Percentiles rank a stretch among this genome's conserved stretches.
Conservation (phyloP, 164 flowering plant genomes). For the Houttuynia cordata region DNA sequence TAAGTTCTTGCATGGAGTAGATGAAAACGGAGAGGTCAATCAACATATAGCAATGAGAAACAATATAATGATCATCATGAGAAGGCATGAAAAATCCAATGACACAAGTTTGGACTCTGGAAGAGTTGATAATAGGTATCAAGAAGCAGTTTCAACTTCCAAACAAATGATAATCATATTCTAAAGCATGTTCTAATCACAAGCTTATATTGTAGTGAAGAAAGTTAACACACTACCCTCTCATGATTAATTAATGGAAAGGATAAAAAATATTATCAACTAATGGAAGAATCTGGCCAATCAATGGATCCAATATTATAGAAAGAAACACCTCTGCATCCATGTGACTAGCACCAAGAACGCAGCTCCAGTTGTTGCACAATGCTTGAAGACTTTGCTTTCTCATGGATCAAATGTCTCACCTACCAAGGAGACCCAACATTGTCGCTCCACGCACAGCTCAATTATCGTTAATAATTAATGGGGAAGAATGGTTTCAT, state of each 20-base stretch:
- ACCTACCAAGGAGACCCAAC: conserved; percentile 11
- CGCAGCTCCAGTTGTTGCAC: conserved; percentile 14
- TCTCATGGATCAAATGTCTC: conserved; percentile 24
- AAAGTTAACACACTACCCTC: conserved; percentile 28
- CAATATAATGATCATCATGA: too few species aligned
- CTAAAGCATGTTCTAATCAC: neutral
- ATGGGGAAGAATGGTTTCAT: conserved; percentile 17
- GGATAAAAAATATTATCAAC: too few species aligned
- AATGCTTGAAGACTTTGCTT: conserved; percentile 26
- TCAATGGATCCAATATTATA: conserved; percentile 29
- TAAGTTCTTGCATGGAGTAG: too few species aligned
- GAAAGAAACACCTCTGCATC: conserved; percentile 8
- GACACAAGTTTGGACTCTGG: neutral
- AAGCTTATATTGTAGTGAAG: conserved; percentile 33
- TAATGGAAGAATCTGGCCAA: conserved; percentile 14
- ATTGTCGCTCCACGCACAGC: conserved; percentile 18
- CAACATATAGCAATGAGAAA: too few species aligned
- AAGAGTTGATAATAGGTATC: conserved; percentile 2
- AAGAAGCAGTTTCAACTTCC: conserved; percentile 6
- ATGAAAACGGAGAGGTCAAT: too few species aligned
- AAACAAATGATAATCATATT: neutral
- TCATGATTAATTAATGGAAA: conserved; percentile 20
- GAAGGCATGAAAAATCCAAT: too few species aligned
- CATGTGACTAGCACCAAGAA: conserved; percentile 46
- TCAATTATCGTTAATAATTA: conserved; percentile 19